phyloP scores from a whole-genome alignment of 2,329 filamentous ascomycete genomes.

The Rhexocercosporidium sp. region DNA sequence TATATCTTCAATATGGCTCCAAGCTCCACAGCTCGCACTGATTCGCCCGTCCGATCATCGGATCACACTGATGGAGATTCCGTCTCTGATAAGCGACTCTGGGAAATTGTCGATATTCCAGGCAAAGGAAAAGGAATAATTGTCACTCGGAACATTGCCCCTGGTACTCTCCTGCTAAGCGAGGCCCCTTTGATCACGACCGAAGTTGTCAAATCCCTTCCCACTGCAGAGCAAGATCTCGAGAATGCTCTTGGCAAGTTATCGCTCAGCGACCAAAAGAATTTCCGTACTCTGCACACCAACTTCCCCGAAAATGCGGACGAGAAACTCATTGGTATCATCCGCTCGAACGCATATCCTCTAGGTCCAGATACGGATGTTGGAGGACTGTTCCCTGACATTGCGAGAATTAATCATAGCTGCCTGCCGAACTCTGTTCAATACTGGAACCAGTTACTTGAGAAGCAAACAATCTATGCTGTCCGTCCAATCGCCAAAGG shows the following conservation, averaged over 20 bases:
- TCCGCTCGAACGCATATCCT: conserved; percentile 39
- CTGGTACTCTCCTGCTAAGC: conserved; percentile 40
- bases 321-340: conserved; percentile 34
- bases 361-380: conserved; percentile 32
- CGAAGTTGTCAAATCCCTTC: conserved; percentile 29
- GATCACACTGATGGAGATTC: background rate
- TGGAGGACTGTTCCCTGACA: conserved; percentile 35
- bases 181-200: conserved; percentile 40
- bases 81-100: conserved; percentile 21
- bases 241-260: conserved; percentile 28
- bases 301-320: conserved; percentile 32
- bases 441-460: conserved; percentile 32
- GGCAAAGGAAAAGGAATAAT: conserved; percentile 39
- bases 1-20: conserved; percentile 26
- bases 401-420: conserved; percentile 39
- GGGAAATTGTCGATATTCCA: conserved; percentile 31
- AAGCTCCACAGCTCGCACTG: conserved; percentile 22
- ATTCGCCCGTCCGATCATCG: conserved; percentile 5
- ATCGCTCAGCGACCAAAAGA: conserved; percentile 31
- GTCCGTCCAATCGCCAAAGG: conserved; percentile 32
- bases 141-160: conserved; percentile 31
- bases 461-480: conserved; percentile 34
- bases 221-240: conserved; percentile 34
- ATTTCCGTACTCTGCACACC: conserved; percentile 39
- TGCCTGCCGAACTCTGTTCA: conserved; percentile 38